phyloP scores from a whole-genome alignment of 495 filamentous ascomycete genomes.

The Amorphotheca resinae region DNA sequence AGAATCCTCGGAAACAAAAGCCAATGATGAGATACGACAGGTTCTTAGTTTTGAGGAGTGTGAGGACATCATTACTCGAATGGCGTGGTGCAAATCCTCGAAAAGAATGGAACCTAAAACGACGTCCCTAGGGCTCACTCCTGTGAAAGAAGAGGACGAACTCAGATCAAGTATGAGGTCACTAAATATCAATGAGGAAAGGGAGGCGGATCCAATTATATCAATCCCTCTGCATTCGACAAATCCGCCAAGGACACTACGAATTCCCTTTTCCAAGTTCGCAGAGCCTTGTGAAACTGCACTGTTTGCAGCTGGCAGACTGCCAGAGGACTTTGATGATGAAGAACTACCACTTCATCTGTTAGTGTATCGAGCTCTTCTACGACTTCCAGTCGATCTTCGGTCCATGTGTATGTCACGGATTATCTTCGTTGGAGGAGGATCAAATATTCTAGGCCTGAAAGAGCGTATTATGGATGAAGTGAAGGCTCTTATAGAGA shows the following conservation, averaged over 20 bases:
- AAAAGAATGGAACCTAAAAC: constrained; percentile 18
- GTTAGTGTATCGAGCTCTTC: constrained; percentile 64
- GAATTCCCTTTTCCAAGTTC: constrained; percentile 54
- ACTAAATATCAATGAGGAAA: constrained; percentile 16
- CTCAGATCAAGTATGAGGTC: constrained; percentile 24
- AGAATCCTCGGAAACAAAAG: constrained; percentile 8
- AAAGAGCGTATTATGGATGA: constrained; percentile 71
- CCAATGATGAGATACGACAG: constrained; percentile 13
- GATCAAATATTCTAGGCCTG: constrained; percentile 66
- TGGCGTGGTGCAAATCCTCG: constrained; percentile 59
- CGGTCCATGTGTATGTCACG: constrained; percentile 79
- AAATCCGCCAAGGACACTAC: constrained; percentile 34
- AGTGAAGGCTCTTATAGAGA: constrained; percentile 46
- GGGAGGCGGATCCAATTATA: constrained; percentile 11
- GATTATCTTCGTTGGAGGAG: constrained; percentile 77
- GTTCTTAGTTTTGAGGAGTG: constrained; percentile 58
- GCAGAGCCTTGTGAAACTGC: constrained; percentile 62
- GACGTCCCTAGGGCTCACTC: constrained; percentile 27
- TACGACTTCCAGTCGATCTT: constrained; percentile 66
- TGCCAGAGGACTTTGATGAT: constrained; percentile 57
- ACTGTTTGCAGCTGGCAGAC: constrained; percentile 49
- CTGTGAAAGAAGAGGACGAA: constrained; percentile 36
- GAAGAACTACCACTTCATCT: constrained; percentile 65
- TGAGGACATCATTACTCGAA: constrained; percentile 59
- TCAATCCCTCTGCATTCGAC: constrained; percentile 37